Evolutionary conservation across 305 asterid genomes (phyloP), one percentile per base, ranked within the genome.

Genomic region (Fraxinus platypoda): DNA sequence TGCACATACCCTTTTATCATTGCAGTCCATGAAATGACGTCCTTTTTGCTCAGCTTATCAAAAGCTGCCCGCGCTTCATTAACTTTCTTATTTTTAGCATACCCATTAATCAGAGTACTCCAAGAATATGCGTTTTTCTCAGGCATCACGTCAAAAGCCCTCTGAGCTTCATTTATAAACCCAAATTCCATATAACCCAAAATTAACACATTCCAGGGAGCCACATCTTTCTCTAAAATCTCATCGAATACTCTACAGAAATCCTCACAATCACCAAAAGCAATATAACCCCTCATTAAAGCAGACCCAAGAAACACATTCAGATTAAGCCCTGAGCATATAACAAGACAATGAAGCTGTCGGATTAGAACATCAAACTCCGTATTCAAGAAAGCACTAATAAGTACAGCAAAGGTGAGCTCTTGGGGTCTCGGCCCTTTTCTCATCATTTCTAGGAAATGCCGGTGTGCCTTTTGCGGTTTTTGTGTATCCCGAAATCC

Each of bases 11-110:
- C 98, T 83, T 91, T 89, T 57, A 95, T 86, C 97, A 95, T 92
- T 2, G 97, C 90, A 28, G 94, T 92, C 97, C 98, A 93, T 0
- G 97, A 92, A 49, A 95, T 92, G 25, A 93, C 95, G 74, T 94
- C 97, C 87, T 90, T 95, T 13, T 80, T 87, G 11, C 70, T 59
- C 82, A 90, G 83, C 77, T 74, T 17, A 75, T 87, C 84, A 15
- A 95, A 91, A 83, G 82, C 75, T 3, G 78, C 79, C 74, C 85
- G 88, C 21, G 98, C 98, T 87, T 89, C 90, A 38, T 12, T 11
- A 26, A 95, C 85, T 90, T 89, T 86, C 76, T 75, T 87, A 12
- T 93, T 91, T 83, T 88, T 94, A 74, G 89, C 83, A 49, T 87
- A 91, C 30, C 98, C 98, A 66, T 91, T 88, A 66, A 95, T 91